These are phyloP conservation scores for Trametes pubescens DNA, from an alignment of 1,284 basidiomycete species.

Conservation along the genomic window DNA sequence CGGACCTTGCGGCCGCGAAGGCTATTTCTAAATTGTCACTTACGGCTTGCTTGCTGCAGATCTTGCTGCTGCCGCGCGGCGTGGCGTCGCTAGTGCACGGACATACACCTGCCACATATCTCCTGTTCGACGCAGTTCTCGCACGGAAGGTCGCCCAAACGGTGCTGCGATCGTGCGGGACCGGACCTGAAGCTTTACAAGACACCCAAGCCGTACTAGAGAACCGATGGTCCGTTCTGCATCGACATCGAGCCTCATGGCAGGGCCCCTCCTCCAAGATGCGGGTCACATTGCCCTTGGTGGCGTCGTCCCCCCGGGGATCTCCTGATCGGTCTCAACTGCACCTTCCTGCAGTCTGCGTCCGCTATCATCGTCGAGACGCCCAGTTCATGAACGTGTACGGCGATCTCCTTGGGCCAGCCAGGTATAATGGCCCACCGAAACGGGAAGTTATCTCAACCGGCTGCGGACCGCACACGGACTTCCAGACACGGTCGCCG, in stretches of 20 bases:
- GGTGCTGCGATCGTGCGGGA: neutral
- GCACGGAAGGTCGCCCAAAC: no score
- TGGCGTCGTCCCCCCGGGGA: constrained; percentile 10
- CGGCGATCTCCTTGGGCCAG: constrained; percentile 16
- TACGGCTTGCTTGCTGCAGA: constrained; percentile 3
- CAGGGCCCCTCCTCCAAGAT: neutral
- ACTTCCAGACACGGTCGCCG: constrained; percentile 8
- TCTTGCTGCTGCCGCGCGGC: constrained; percentile 11
- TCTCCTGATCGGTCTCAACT: constrained; percentile 17
- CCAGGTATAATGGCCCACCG: neutral
- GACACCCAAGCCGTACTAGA: neutral
- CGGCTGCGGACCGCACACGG: constrained; percentile 7
- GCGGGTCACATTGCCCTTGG: constrained; percentile 8
- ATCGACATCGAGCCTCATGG: constrained; percentile 4
- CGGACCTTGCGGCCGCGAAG: constrained; percentile 23
- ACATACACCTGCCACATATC: neutral
- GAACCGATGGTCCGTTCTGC: neutral
- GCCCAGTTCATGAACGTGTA: constrained; percentile 7
- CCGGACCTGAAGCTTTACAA: neutral
- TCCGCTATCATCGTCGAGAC: constrained; percentile 2
- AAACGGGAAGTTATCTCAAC: constrained; percentile 6
- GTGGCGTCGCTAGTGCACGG: constrained; percentile 5
- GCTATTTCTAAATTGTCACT: constrained; percentile 16
- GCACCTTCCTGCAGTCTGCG: neutral
- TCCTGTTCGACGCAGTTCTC: neutral